Evolutionary conservation across 2,329 filamentous ascomycete species (phyloP), one percentile per base, ranked within the genome.

Genomic region (Claviceps citrina): DNA sequence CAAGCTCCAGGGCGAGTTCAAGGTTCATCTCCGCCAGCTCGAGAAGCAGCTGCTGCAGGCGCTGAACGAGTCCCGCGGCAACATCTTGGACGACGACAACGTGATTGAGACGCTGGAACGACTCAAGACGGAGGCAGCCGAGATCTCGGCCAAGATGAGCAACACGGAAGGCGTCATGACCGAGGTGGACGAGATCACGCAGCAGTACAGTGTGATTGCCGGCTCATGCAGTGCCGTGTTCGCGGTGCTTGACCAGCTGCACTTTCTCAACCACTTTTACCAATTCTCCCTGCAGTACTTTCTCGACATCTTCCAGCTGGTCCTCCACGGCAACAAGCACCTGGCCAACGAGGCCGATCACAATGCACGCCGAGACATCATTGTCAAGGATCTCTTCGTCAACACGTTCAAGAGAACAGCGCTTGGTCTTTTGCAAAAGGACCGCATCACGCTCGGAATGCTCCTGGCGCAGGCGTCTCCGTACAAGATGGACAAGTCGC

Each of bases 271-370:
- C 60, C 91, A 96, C 67, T 96, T 96, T 64, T 98, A 98, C 62
- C 93, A 96, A 58, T 98, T 98, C 70, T 98, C 91, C 28, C 71
- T 98, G 44, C 87, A 95, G 60, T 98, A 94, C 64, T 98, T 98
- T 64, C 74, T 94, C 41, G 84, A 95, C 57, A 98, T 98, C 51
- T 98, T 98, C 73, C 84, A 93, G 56, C 77, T 81, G 5, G 91
- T 98, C 7, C 71, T 98, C 30, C 81, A 81, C 50, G 73, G 76
- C 43, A 93, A 93, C 60, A 78, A 80, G 53, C 77, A 76, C 44
- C 68, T 91, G 38, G 71, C 73, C 16, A 70, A 67, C 43, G 77
- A 81, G 58, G 78, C 73, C 25, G 80, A 91, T 47, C 76, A 93
- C 61, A 78, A 84, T 48, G 70, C 68, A 12, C 82, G 91, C 27